These are phyloP conservation scores for Naganishia vaughanmartiniae DNA, from an alignment of 768 basidiomycete species.

Conservation along the genomic window DNA sequence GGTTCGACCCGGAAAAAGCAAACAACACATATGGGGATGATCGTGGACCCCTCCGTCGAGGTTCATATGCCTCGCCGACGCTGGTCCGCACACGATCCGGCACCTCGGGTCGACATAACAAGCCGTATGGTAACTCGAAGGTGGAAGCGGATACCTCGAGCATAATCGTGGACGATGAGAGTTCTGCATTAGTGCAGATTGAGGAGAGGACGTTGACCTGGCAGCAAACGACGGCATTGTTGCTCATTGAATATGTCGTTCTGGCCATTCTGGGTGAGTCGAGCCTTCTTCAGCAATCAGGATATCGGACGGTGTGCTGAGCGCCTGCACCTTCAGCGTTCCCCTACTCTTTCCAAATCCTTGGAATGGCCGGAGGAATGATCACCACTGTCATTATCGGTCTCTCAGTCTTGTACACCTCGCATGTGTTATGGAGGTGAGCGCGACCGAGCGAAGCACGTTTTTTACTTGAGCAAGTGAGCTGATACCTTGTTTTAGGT, in stretches of 20 bases:
- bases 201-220: constrained; percentile 29
- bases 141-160: constrained; percentile 4
- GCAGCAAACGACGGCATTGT: constrained; percentile 26
- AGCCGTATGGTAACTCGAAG: not conserved
- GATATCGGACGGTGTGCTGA: not conserved
- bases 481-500: constrained; percentile 11
- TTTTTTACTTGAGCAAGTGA: not conserved
- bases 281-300: not conserved
- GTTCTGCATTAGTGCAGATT: constrained; percentile 29
- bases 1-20: constrained; percentile 29
- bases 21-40: constrained; percentile 6
- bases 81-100: constrained; percentile 7
- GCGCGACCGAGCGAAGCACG: not conserved
- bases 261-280: constrained; percentile 34
- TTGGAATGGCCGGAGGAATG: constrained; percentile 38
- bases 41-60: not conserved
- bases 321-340: constrained; percentile 27
- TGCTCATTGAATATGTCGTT: constrained; percentile 38
- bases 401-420: constrained; percentile 35
- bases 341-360: constrained; percentile 34
- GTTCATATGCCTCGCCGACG: constrained; percentile 18
- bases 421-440: constrained; percentile 37
- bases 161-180: constrained; percentile 22
- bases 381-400: constrained; percentile 34
- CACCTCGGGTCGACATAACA: not conserved